These are phyloP conservation scores for Ogataea allantospora DNA, from an alignment of 805 yeast species.

Conservation along the genomic window DNA sequence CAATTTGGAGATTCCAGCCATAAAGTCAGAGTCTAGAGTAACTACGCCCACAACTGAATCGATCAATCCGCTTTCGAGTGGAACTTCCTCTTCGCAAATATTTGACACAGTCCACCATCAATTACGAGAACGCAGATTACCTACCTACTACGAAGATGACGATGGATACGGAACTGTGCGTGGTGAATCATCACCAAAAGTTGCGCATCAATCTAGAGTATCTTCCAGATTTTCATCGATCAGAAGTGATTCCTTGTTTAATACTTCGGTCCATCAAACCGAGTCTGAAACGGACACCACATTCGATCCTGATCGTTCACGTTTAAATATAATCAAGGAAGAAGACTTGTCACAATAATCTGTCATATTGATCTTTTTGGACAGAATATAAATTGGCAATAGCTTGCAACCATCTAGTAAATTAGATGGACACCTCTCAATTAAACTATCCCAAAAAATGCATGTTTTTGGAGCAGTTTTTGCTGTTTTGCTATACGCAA, in stretches of 20 bases:
- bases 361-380: constrained; percentile 1
- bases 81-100: constrained; percentile 8
- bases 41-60: not conserved
- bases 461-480: constrained; percentile 7
- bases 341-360: constrained; percentile 7
- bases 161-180: constrained; percentile 23
- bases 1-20: not conserved
- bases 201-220: not conserved
- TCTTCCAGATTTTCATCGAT: constrained; percentile 12
- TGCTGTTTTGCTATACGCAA: constrained; percentile 3
- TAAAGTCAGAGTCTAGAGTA: constrained; percentile 1
- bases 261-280: constrained; percentile 3
- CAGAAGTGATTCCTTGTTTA: constrained; percentile 18
- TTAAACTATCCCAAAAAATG: constrained; percentile 3
- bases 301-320: constrained; percentile 10
- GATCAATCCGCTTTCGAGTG: not conserved
- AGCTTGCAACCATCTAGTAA: not conserved
- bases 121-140: constrained; percentile 15
- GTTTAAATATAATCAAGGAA: constrained; percentile 17
- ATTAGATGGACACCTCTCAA: not conserved
- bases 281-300: constrained; percentile 8
- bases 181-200: constrained; percentile 10
- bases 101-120: constrained; percentile 6
- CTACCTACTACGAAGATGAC: constrained; percentile 24
- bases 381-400: not conserved